Evolutionary conservation across 1,284 basidiomycete genomes (phyloP).

Genomic region (Tilletiopsis washingtonensis): DNA sequence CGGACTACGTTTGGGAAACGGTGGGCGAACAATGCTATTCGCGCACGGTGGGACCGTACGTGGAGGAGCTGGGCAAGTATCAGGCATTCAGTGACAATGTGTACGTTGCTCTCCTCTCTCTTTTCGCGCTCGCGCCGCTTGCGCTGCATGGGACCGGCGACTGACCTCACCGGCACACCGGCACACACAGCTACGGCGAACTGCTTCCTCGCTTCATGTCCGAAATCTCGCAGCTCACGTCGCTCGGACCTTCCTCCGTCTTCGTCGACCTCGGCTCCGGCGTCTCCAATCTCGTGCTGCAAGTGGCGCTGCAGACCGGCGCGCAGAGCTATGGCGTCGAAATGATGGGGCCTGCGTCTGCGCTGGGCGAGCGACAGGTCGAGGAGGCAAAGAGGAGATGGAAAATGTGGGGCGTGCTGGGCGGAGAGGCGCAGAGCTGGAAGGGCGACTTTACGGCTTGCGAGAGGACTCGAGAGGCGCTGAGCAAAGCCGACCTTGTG

Average conservation of each 20-base stretch:
- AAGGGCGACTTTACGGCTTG: constrained; percentile 53
- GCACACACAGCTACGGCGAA: constrained; percentile 48
- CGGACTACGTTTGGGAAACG: constrained; percentile 50
- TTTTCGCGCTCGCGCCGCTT: constrained; percentile 9
- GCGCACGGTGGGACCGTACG: constrained; percentile 53
- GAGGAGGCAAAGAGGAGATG: constrained; percentile 51
- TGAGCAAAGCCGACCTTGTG: constrained; percentile 53
- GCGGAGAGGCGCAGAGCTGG: constrained; percentile 49
- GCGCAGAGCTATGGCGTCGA: constrained; percentile 53
- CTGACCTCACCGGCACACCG: too few relatives aligned
- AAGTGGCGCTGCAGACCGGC: constrained; percentile 54
- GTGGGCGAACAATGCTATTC: constrained; percentile 55
- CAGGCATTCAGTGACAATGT: constrained; percentile 47
- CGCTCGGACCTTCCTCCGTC: constrained; percentile 42
- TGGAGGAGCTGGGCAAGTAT: constrained; percentile 51
- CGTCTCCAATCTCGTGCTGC: constrained; percentile 55
- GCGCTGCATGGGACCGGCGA: constrained; percentile 36
- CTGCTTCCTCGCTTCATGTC: constrained; percentile 49
- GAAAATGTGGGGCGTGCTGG: constrained; percentile 52
- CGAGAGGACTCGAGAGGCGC: constrained; percentile 38
- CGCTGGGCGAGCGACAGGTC: constrained; percentile 51
- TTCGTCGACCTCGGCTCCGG: constrained; percentile 56
- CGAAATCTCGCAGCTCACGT: constrained; percentile 46
- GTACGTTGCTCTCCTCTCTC: neutral
- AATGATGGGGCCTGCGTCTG: constrained; percentile 51